Evolutionary conservation across 2,329 filamentous ascomycete genomes (phyloP), one percentile per base, ranked within the genome.

Genomic region (Fusarium tanahbumbuense): DNA sequence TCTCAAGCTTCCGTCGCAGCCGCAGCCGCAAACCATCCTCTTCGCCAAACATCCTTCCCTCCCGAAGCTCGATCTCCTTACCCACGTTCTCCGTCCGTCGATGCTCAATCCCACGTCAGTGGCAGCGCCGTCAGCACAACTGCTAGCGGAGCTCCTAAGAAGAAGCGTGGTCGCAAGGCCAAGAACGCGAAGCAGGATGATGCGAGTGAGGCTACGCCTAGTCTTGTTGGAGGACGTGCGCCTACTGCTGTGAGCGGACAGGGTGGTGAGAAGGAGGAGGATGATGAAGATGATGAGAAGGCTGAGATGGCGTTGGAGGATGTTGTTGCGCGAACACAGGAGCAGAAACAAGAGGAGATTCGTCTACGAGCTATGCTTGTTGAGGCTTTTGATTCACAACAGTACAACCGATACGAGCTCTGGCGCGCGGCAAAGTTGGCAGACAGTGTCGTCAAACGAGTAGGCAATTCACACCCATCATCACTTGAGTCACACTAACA

Each of bases 11-110:
- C 87, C 10, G 72, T 76, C 18, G 87, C 87, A 5, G 83, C 87
- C 23, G 64, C 63, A 2, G 83, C 87, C 20, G 70, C 62, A 4
- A 83, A 86, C 0, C 91, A 93, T 70, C 91, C 91, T 3, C 87
- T 96, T 3, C 91, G 93, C 41, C 92, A 94, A 76, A 94, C 93
- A 7, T 93, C 92, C 0, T 96, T 94, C 76, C 91, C 92, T 0
- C 92, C 92, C 27, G 90, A 88, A 56, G 80, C 79, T 34, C 79
- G 83, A 23, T 88, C 87, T 4, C 85, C 87, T 0, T 86, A 85
- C 42, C 84, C 84, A 20, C 87, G 91, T 18, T 92, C 90, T 0
- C 91, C 91, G 0, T 92, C 89, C 3, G 83, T 89, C 53, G 90
- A 92, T 61, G 85, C 81, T 11, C 82, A 83, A 58, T 89, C 87